Evolutionary conservation across 2,329 filamentous ascomycete genomes (phyloP).

Genomic region (Aspergillus pseudoterreus): DNA sequence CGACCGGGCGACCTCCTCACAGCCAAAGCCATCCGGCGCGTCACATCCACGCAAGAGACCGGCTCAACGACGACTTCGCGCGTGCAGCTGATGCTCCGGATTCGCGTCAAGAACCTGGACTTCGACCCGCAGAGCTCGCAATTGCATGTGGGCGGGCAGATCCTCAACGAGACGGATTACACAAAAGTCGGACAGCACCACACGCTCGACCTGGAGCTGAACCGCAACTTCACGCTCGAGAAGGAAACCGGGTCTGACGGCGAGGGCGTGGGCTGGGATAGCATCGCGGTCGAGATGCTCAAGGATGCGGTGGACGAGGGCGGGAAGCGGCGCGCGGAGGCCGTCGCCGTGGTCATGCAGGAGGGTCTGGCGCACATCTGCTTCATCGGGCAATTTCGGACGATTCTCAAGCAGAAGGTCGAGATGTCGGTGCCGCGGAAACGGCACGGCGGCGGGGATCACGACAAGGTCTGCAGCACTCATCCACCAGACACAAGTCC

Average conservation of each 20-base stretch:
- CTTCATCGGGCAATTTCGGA: constrained; percentile 49
- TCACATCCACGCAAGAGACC: constrained; percentile 57
- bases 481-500: too few species aligned
- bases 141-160: constrained; percentile 64
- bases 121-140: constrained; percentile 67
- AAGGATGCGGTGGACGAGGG: constrained; percentile 70
- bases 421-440: constrained; percentile 48
- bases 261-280: constrained; percentile 71
- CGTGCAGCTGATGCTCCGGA: constrained; percentile 62
- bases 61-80: constrained; percentile 62
- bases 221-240: constrained; percentile 81
- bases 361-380: constrained; percentile 58
- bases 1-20: constrained; percentile 61
- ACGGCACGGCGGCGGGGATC: constrained; percentile 44
- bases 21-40: constrained; percentile 63
- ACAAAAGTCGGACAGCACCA: constrained; percentile 66
- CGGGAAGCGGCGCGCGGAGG: constrained; percentile 68
- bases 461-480: constrained; percentile 40
- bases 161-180: constrained; percentile 63
- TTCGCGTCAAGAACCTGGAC: constrained; percentile 63
- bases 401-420: constrained; percentile 47
- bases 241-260: constrained; percentile 59
- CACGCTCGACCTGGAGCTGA: constrained; percentile 78
- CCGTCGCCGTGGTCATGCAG: constrained; percentile 91
- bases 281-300: constrained; percentile 74